Conservation (phyloP, 768 basidiomycete genomes). For the Clathrus columnatus region DNA sequence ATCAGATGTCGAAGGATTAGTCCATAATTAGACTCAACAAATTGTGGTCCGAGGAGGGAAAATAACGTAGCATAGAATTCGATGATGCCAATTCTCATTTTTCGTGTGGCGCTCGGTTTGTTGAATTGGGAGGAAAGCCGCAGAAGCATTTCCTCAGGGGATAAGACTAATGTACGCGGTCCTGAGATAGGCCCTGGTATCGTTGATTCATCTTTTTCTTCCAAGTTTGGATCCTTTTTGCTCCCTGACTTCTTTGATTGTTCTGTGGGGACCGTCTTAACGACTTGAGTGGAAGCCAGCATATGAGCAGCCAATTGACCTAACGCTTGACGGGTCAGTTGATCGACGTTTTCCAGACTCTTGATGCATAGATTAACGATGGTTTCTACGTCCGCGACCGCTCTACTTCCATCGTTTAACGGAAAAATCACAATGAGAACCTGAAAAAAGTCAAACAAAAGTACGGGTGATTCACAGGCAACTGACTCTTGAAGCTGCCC, state of each 20-base stretch:
- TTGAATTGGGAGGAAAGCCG: conserved; percentile 77
- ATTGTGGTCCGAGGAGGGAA: conserved; percentile 61
- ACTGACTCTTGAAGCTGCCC: conserved; percentile 69
- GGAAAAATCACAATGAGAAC: conserved; percentile 53
- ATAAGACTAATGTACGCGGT: conserved; percentile 58
- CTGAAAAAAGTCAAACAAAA: conserved; percentile 22
- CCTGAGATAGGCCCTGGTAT: conserved; percentile 37
- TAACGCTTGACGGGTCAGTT: conserved; percentile 70
- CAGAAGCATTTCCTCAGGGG: conserved; percentile 71
- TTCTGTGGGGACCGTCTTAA: conserved; percentile 41
- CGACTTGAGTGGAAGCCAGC: conserved; percentile 74
- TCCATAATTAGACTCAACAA: conserved; percentile 77
- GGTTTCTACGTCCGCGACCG: conserved; percentile 66
- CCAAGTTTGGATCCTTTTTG: conserved; percentile 42
- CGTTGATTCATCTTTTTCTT: conserved; percentile 43
- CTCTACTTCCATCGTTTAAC: conserved; percentile 44
- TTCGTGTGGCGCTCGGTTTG: conserved; percentile 56
- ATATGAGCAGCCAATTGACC: conserved; percentile 77
- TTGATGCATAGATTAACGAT: conserved; percentile 60
- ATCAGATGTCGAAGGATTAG: conserved; percentile 73
- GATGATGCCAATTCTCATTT: conserved; percentile 75
- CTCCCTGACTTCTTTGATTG: conserved; percentile 37
- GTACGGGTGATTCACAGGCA: neutral
- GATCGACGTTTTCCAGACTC: conserved; percentile 75
- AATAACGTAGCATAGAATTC: conserved; percentile 81